phyloP scores from a whole-genome alignment of 768 basidiomycete species.

The Jaapia argillacea region DNA sequence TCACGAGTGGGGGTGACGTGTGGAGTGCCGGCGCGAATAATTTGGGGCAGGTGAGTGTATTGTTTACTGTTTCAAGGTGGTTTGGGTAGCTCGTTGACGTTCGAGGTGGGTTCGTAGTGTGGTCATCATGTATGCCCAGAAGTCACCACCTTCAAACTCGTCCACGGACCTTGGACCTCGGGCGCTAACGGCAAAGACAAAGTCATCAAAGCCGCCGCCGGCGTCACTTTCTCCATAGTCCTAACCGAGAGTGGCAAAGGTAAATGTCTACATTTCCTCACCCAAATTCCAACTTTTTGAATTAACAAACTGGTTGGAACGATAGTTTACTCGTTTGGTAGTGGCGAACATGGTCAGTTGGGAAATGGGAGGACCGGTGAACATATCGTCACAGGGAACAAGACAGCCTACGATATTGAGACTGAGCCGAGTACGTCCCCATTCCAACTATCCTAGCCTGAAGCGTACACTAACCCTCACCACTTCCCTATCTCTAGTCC shows the following conservation, averaged over 20 bases:
- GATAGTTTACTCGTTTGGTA: constrained; percentile 81
- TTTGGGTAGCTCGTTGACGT: not conserved
- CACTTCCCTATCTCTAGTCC: too few species aligned
- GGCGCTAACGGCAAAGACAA: constrained; percentile 54
- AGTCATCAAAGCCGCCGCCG: constrained; percentile 68
- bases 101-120: constrained; percentile 41
- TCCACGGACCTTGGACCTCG: constrained; percentile 43
- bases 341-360: constrained; percentile 86
- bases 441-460: too few species aligned
- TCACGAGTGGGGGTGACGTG: constrained; percentile 70
- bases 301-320: not conserved
- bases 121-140: constrained; percentile 61
- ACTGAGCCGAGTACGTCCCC: constrained; percentile 45
- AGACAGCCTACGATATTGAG: constrained; percentile 75
- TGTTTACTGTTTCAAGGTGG: not conserved
- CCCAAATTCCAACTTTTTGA: not conserved
- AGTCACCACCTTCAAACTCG: constrained; percentile 51
- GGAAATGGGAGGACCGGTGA: constrained; percentile 94
- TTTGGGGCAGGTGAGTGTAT: constrained; percentile 56
- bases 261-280: constrained; percentile 17
- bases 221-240: constrained; percentile 76
- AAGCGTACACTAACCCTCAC: too few species aligned
- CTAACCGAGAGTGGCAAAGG: constrained; percentile 79
- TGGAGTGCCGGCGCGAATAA: constrained; percentile 83
- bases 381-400: constrained; percentile 78